Evolutionary conservation across 768 basidiomycete genomes (phyloP).

Genomic region (Suillus subluteus): DNA sequence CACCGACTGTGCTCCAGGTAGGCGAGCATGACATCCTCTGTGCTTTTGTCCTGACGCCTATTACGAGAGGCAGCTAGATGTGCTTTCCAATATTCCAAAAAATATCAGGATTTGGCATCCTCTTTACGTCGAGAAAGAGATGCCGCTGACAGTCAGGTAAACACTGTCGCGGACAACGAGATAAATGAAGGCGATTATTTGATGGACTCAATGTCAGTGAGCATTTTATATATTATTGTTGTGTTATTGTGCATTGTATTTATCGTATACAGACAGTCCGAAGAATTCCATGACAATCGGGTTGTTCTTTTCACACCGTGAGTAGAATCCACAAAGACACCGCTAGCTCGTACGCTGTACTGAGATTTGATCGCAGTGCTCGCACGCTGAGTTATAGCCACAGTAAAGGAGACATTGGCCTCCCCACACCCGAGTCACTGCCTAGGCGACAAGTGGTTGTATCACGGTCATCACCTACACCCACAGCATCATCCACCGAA

Average conservation of each 20-base stretch:
- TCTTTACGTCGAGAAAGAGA: background rate
- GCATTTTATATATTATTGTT: background rate
- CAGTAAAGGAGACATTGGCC: background rate
- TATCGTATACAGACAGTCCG: background rate
- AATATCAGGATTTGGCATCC: background rate
- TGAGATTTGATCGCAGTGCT: background rate
- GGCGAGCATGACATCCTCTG: background rate
- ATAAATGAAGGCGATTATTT: background rate
- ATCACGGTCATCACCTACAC: background rate
- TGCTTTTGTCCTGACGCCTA: background rate
- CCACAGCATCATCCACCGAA: background rate
- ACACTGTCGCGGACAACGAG: background rate
- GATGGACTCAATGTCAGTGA: background rate
- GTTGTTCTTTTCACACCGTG: slow-evolving; percentile 4
- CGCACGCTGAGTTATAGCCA: background rate
- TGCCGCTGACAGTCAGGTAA: no score
- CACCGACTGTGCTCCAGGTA: background rate
- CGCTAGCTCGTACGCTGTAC: background rate
- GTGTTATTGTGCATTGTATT: background rate
- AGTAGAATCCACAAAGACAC: background rate
- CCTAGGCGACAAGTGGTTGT: background rate
- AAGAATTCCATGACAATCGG: background rate
- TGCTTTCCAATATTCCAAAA: background rate
- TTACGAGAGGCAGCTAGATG: background rate
- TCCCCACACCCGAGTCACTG: slow-evolving; percentile 12